Base-by-base conservation (phyloP, 2,329 filamentous ascomycete species). In the Hymenoscyphus infarciens region DNA sequence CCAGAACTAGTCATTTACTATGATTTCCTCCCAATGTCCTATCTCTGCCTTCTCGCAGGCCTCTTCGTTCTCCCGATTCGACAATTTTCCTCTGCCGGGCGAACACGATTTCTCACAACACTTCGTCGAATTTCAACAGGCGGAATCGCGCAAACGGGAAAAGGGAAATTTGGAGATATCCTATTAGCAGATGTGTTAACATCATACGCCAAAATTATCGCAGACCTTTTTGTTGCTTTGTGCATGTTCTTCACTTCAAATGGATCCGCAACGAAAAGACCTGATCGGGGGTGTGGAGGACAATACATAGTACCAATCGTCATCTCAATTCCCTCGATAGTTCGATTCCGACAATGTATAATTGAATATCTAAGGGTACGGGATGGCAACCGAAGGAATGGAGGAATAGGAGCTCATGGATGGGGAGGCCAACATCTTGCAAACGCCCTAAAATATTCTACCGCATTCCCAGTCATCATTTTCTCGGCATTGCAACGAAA, bases 381-480 rank as follows among this genome's bases (percentile, higher is more conserved):
- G 29, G 81, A 84, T 11, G 80, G 81, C 67, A 82, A 80, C 72
- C 83, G 81, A 67, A 61, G 80, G 72, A 73, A 75, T 65, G 75
- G 79, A 66, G 68, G 75, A 63, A 70, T 71, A 29, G 78, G 77
- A 35, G 77, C 81, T 0, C 78, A 79, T 3, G 90, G 88, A 35
- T 92, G 88, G 87, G 92, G 90, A 33, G 90, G 90, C 5, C 90
- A 94, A 74, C 92, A 97, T 75, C 80, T 97, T 33, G 92, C 92
- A 74, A 99, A 99, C 81, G 94, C 94, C 10, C 78, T 92, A 71
- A 99, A 99, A 77, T 99, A 99, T 77, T 85, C 89, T n/a, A 92
- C 87, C 10, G 92, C 94, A 0, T 97, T 98, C 72, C 95, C 95
- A 2, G 93, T 98, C 61, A 90, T 98, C 70, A 81, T 94, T 52